Evolutionary conservation across 139 green algal species (phyloP).

Genomic region (Ettlia oleoabundans): DNA sequence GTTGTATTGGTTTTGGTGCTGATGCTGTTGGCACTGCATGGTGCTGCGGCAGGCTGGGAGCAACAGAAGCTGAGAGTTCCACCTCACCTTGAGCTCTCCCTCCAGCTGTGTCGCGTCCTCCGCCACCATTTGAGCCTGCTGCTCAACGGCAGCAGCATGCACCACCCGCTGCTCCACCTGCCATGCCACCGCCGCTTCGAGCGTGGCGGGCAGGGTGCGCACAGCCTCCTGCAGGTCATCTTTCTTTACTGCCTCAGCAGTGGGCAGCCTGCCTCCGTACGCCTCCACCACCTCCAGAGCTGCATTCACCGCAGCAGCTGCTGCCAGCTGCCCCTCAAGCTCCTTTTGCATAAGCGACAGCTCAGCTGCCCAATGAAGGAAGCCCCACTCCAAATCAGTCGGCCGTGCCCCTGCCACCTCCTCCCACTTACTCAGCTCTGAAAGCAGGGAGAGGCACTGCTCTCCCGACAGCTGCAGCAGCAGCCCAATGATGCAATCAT

Average conservation of each 20-base stretch:
- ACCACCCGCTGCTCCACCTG: not conserved
- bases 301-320: not conserved
- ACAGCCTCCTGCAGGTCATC: slow-evolving; percentile 20
- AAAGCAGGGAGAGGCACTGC: not conserved
- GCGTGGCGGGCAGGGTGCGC: not conserved
- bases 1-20: too few species aligned
- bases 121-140: not conserved
- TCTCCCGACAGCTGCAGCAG: slow-evolving; percentile 23
- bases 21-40: not conserved
- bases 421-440: not conserved
- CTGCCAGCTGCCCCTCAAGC: not conserved
- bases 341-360: not conserved
- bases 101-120: slow-evolving; percentile 18
- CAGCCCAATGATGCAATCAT: not conserved
- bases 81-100: not conserved
- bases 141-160: not conserved
- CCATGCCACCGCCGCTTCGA: not conserved
- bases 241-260: slow-evolving; percentile 13
- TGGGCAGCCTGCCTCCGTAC: not conserved
- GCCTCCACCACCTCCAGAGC: not conserved
- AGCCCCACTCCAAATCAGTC: not conserved
- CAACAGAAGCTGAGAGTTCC: too few species aligned
- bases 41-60: not conserved
- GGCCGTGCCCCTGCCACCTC: slow-evolving; percentile 13
- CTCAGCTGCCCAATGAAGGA: slow-evolving; percentile 11